Evolutionary conservation across 495 filamentous ascomycete genomes (phyloP).

Genomic region (Aspergillus avenaceus): DNA sequence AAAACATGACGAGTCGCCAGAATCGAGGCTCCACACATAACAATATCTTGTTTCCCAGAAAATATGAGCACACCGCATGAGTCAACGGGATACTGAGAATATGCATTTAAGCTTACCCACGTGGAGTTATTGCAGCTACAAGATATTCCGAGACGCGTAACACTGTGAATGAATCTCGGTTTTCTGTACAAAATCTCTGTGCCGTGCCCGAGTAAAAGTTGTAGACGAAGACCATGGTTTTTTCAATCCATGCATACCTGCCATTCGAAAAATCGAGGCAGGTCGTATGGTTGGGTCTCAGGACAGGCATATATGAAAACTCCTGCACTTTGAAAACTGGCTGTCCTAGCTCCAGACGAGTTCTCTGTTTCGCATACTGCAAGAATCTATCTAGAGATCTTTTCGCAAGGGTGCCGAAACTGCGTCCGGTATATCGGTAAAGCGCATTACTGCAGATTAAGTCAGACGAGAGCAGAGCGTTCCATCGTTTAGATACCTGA

Average conservation of each 20-base stretch:
- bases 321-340: constrained; percentile 3
- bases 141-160: constrained; percentile 19
- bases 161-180: constrained; percentile 19
- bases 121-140: constrained; percentile 21
- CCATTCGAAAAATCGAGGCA: constrained; percentile 21
- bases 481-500: constrained; percentile 33
- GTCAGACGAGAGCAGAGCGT: constrained; percentile 22
- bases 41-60: constrained; percentile 16
- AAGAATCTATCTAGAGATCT: constrained; percentile 5
- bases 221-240: constrained; percentile 11
- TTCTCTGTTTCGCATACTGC: constrained; percentile 15
- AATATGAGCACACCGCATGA: background rate
- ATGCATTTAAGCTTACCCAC: constrained; percentile 17
- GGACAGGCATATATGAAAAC: background rate
- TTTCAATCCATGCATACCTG: constrained; percentile 19
- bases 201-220: constrained; percentile 10
- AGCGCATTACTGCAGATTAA: constrained; percentile 11
- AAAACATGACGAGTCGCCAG: constrained; percentile 16
- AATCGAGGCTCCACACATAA: constrained; percentile 27
- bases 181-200: constrained; percentile 22
- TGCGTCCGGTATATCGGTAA: constrained; percentile 10
- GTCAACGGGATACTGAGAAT: background rate
- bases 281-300: background rate
- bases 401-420: background rate
- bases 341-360: constrained; percentile 18